A percentile compares a stretch with the other conserved stretches of the same genome.
Evolutionary conservation across 345 rosid genomes (phyloP).

Genomic region (Arabis hirsuta): DNA sequence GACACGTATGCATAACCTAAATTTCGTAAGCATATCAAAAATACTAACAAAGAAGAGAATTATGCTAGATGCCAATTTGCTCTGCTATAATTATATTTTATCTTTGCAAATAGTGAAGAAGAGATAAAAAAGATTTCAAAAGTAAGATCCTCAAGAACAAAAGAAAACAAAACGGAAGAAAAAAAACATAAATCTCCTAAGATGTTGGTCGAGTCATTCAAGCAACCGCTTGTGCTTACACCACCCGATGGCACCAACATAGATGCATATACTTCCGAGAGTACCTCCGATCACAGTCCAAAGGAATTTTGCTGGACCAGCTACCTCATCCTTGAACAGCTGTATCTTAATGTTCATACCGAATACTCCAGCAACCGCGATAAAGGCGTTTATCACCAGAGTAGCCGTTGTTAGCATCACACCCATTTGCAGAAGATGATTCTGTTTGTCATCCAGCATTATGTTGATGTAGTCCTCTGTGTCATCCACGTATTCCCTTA

Average conservation of each 20-base stretch:
- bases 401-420: slow-evolving; percentile 84
- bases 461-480: slow-evolving; percentile 94
- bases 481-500: slow-evolving; percentile 89
- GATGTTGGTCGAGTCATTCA: slow-evolving; percentile 42
- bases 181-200: not conserved
- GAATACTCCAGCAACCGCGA: slow-evolving; percentile 66
- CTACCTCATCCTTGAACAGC: slow-evolving; percentile 41
- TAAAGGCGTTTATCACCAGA: slow-evolving; percentile 62
- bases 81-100: too few relatives aligned
- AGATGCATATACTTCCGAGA: slow-evolving; percentile 62
- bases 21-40: too few relatives aligned
- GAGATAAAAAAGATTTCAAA: too few relatives aligned
- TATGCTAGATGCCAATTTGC: too few relatives aligned
- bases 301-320: slow-evolving; percentile 52
- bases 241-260: slow-evolving; percentile 82
- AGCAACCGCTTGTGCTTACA: slow-evolving; percentile 79
- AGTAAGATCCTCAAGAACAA: too few relatives aligned
- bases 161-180: too few relatives aligned
- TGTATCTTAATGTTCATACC: slow-evolving; percentile 80
- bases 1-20: too few relatives aligned
- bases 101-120: too few relatives aligned
- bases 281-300: slow-evolving; percentile 83
- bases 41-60: too few relatives aligned
- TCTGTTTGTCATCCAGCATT: slow-evolving; percentile 91
- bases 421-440: slow-evolving; percentile 89